A percentile compares a stretch with the other conserved stretches of the same genome.
Evolutionary conservation across 106 monocot species (phyloP).

Genomic region (Triglochin maritima): DNA sequence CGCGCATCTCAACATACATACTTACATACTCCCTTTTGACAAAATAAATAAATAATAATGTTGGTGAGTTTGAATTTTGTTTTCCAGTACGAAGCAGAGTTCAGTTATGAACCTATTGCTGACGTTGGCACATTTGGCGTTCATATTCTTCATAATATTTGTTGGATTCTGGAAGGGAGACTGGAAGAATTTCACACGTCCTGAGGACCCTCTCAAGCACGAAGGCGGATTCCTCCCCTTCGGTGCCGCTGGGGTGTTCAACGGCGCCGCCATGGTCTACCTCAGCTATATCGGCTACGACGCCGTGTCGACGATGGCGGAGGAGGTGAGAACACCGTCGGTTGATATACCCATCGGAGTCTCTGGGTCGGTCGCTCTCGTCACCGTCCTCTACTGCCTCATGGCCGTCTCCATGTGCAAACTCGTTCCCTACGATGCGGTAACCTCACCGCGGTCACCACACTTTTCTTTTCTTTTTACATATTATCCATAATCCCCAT

Average conservation of each 20-base stretch:
- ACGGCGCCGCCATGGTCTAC: slow-evolving; percentile 76
- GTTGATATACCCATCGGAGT: slow-evolving; percentile 89
- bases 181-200: slow-evolving; percentile 37
- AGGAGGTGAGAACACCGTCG: slow-evolving; percentile 64
- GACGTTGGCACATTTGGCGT: slow-evolving; percentile 54
- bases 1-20: too few relatives aligned
- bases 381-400: slow-evolving; percentile 78
- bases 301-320: slow-evolving; percentile 99
- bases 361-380: slow-evolving; percentile 73
- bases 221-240: slow-evolving; percentile 68
- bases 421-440: slow-evolving; percentile 87
- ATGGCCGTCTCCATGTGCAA: slow-evolving; percentile 86
- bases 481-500: too few relatives aligned
- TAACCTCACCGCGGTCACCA: slow-evolving; percentile 7
- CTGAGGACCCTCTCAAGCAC: slow-evolving; percentile 34
- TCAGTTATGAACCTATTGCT: slow-evolving; percentile 71
- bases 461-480: not conserved
- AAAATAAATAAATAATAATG: too few relatives aligned
- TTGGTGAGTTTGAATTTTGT: too few relatives aligned
- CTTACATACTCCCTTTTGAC: too few relatives aligned
- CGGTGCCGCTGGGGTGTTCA: slow-evolving; percentile 60
- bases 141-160: slow-evolving; percentile 82
- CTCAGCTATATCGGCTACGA: slow-evolving; percentile 97
- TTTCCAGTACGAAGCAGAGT: slow-evolving; percentile 69
- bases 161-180: slow-evolving; percentile 69